Conservation (phyloP, 2,329 filamentous ascomycete species). For the Tolypocladium endophyticum region DNA sequence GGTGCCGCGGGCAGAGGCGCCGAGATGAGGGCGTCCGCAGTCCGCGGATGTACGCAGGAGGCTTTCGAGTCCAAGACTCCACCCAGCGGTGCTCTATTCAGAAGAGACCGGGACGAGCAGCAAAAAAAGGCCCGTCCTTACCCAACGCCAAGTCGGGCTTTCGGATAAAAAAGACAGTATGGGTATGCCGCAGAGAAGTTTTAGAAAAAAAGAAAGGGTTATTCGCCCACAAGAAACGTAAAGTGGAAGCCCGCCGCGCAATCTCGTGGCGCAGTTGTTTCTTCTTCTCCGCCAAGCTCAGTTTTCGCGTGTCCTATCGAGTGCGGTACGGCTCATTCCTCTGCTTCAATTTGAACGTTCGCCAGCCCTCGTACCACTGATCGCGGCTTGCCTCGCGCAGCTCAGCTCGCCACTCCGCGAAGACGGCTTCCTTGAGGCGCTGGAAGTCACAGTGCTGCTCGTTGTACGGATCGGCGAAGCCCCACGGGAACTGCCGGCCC, state of each 20-base stretch:
- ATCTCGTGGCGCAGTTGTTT: not conserved
- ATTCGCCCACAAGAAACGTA: not conserved
- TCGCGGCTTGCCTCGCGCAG: constrained; percentile 83
- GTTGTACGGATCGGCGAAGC: constrained; percentile 89
- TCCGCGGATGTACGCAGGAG: not conserved
- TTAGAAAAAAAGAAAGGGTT: not conserved
- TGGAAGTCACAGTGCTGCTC: constrained; percentile 88
- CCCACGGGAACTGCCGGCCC: constrained; percentile 91
- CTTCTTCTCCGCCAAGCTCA: not conserved
- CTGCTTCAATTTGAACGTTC: constrained; percentile 58
- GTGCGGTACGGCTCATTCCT: constrained; percentile 30
- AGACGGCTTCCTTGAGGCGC: constrained; percentile 82
- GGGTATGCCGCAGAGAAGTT: not conserved
- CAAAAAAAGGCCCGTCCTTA: not conserved
- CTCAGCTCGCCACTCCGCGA: constrained; percentile 86
- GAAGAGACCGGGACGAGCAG: constrained; percentile 6
- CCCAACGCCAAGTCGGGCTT: not conserved
- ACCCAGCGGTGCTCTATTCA: not conserved
- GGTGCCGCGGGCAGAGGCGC: not conserved
- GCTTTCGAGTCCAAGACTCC: not conserved
- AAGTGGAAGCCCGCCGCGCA: not conserved
- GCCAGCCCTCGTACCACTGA: constrained; percentile 93
- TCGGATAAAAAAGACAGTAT: not conserved
- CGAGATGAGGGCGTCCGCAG: not conserved
- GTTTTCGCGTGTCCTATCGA: constrained; percentile 14